These are phyloP conservation scores for Gossypium armourianum DNA, from an alignment of 441 rosid species.

Conservation along the genomic window DNA sequence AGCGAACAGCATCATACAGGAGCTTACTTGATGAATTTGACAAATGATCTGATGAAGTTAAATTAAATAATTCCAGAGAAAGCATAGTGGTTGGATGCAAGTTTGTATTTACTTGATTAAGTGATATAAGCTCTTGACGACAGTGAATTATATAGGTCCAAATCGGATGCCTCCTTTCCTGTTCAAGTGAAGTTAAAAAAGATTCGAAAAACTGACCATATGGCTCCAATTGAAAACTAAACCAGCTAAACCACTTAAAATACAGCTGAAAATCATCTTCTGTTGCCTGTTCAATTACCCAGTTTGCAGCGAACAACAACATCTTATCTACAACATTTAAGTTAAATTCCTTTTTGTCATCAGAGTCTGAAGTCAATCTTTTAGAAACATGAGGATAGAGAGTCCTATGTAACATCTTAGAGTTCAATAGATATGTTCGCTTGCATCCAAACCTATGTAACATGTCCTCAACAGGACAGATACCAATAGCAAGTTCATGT, in stretches of 20 bases:
- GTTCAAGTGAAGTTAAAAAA: slow-evolving; percentile 36
- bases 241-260: slow-evolving; percentile 59
- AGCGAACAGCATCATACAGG: slow-evolving; percentile 50
- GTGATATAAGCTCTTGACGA: slow-evolving; percentile 38
- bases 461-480: slow-evolving; percentile 19
- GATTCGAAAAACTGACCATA: slow-evolving; percentile 31
- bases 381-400: slow-evolving; percentile 40
- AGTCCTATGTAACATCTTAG: slow-evolving; percentile 23
- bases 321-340: slow-evolving; percentile 33
- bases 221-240: slow-evolving; percentile 43
- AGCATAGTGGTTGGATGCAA: slow-evolving; percentile 44
- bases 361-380: slow-evolving; percentile 19
- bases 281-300: slow-evolving; percentile 80
- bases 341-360: slow-evolving; percentile 21
- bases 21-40: slow-evolving; percentile 21
- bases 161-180: slow-evolving; percentile 62
- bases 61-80: slow-evolving; percentile 52
- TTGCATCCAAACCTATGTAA: slow-evolving; percentile 22
- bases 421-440: slow-evolving; percentile 28
- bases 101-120: slow-evolving; percentile 29
- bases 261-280: slow-evolving; percentile 55
- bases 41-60: slow-evolving; percentile 28
- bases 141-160: slow-evolving; percentile 46
- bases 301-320: slow-evolving; percentile 56
- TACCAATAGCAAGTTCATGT: slow-evolving; percentile 25